These are phyloP conservation scores for Leersia perrieri DNA, from an alignment of 176 grass and related monocot genomes.

Conservation along the genomic window DNA sequence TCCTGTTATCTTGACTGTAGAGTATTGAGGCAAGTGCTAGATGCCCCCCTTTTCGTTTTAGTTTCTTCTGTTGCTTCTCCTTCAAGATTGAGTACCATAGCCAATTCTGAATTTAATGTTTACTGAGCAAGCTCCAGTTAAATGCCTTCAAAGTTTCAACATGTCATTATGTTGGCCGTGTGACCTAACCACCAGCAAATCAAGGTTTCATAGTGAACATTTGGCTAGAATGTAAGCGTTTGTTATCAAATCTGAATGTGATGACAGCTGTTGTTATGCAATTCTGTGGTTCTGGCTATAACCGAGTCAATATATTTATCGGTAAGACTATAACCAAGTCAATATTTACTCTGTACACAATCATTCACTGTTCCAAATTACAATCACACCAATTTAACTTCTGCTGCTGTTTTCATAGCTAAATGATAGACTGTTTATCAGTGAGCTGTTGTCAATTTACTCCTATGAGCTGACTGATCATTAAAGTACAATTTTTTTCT, in stretches of 20 bases:
- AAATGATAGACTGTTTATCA: constrained; percentile 1
- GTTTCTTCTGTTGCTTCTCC: background rate
- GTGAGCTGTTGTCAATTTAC: background rate
- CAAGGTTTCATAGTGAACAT: background rate
- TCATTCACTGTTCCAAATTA: background rate
- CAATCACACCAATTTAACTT: constrained; percentile 18
- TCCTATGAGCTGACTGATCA: constrained; percentile 3
- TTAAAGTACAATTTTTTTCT: background rate
- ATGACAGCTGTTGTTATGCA: background rate
- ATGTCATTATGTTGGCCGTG: background rate
- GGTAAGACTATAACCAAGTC: background rate
- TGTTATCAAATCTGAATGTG: constrained; percentile 16
- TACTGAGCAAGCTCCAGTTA: constrained; percentile 5
- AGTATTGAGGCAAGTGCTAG: background rate
- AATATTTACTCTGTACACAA: background rate
- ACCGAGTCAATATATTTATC: background rate
- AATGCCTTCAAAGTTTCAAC: background rate
- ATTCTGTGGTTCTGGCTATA: constrained; percentile 14
- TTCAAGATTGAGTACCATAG: constrained; percentile 5
- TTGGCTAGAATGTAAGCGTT: background rate
- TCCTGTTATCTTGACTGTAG: constrained; percentile 19
- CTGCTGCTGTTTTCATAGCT: background rate
- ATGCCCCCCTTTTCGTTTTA: background rate
- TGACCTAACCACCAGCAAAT: constrained; percentile 5
- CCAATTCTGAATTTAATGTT: constrained; percentile 12